A percentile compares a stretch with the other conserved stretches of the same genome.
These are phyloP conservation scores for Biscogniauxia marginata DNA, from an alignment of 2,329 filamentous ascomycete genomes.

Conservation along the genomic window DNA sequence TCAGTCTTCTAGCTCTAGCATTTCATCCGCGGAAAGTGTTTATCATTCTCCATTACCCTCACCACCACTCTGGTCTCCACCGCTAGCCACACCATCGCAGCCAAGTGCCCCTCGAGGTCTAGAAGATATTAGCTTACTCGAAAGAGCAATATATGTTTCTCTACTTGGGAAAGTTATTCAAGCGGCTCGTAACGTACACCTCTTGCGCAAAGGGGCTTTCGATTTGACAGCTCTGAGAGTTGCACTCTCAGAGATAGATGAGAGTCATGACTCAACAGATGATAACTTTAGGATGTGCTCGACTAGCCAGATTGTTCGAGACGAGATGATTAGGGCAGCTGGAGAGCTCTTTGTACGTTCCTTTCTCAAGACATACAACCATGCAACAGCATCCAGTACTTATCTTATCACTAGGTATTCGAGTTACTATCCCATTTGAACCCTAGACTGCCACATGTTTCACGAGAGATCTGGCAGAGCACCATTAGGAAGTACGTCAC, in stretches of 20 bases:
- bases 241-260: not conserved
- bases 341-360: too few relatives aligned
- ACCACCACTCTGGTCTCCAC: too few relatives aligned
- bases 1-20: too few relatives aligned
- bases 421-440: conserved; percentile 36
- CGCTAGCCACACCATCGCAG: not conserved
- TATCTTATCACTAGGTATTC: too few relatives aligned
- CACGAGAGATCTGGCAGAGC: conserved; percentile 41
- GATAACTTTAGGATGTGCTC: conserved; percentile 2
- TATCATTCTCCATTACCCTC: too few relatives aligned
- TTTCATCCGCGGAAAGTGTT: too few relatives aligned
- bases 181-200: not conserved
- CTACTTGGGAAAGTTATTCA: not conserved
- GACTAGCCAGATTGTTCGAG: not conserved
- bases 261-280: not conserved
- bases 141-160: not conserved
- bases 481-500: conserved; percentile 43
- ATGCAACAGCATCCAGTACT: too few relatives aligned
- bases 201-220: not conserved
- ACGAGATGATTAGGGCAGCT: conserved; percentile 4
- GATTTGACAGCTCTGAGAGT: not conserved
- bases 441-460: conserved; percentile 34
- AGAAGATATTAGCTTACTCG: not conserved
- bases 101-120: not conserved
- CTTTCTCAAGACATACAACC: too few relatives aligned